Evolutionary conservation across 106 monocot species (phyloP), one percentile per base, ranked within the genome.

Genomic region (Vanilla planifolia): DNA sequence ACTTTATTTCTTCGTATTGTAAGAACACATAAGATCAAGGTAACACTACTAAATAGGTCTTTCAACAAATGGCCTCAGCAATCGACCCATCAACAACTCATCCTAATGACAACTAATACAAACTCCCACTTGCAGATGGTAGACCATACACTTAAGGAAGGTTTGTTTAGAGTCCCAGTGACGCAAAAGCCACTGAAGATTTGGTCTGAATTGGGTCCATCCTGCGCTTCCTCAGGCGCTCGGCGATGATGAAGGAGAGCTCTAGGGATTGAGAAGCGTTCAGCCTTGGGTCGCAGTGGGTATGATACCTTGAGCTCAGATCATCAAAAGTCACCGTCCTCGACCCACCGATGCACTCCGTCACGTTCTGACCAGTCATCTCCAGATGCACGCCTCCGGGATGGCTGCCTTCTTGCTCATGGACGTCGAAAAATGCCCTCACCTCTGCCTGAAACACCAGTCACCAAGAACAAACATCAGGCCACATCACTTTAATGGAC

Each of bases 321-420:
- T 89, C 89, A 34, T 89, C 89, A 3, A 77, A 89, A 23, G 89
- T 89, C 8, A 89, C 85, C 0, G 78, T 78, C 20, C 74, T 55
- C 4, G 89, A 89, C 50, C 89, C 89, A 0, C 89, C 89, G 2
- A 89, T 77, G 73, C 89, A 89, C 47, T 89, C 89, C 0, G 89
- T 89, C 59, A 89, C 89, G 32, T 89, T 89, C 68, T 89, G 89
- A 20, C 89, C 89, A 0, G 89, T 89, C 89, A 89, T 89, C 74
- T 89, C 89, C 43, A 89, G 60, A 28, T 89, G 89, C 25, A 89
- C 75, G 0, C 89, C 89, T 21, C 89, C 89, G 4, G 89, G 80
- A 39, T 89, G 83, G 77, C 80, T 84, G 2, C 84, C 89, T 72
- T 89, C 84, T 63, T 89, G 89, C 37, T 84, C 89, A 10, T 89